A percentile compares a stretch with the other conserved stretches of the same genome.
Evolutionary conservation across 192 early-diverging fungal genomes (phyloP).

Genomic region (Umbelopsis sp.): DNA sequence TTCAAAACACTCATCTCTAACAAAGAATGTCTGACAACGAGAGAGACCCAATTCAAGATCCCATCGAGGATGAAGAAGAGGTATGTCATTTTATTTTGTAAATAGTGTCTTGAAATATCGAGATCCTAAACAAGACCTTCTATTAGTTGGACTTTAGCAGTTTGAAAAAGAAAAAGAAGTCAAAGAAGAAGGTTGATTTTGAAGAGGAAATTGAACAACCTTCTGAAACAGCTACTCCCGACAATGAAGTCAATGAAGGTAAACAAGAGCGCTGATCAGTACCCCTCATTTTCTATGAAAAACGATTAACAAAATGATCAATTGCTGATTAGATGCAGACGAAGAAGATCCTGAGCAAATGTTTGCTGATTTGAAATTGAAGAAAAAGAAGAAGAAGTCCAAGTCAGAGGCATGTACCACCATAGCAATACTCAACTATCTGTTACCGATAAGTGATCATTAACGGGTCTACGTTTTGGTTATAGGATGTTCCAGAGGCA

Average conservation of each 20-base stretch:
- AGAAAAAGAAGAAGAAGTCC: conserved; percentile 80
- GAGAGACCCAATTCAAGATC: conserved; percentile 37
- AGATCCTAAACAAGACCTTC: background rate
- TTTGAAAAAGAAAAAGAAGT: conserved; percentile 69
- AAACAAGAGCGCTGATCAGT: background rate
- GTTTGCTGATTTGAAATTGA: conserved; percentile 88
- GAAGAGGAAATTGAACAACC: conserved; percentile 40
- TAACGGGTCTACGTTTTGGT: background rate
- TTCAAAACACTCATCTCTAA: conserved; percentile 3
- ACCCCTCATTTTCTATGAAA: background rate
- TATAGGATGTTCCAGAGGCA: conserved; percentile 43
- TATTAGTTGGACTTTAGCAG: conserved; percentile 40
- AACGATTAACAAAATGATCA: background rate
- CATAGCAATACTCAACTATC: background rate
- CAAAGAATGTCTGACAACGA: conserved; percentile 42
- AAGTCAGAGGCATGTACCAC: conserved; percentile 17
- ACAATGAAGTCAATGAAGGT: conserved; percentile 20
- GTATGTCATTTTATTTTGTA: background rate
- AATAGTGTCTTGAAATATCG: background rate
- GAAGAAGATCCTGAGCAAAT: conserved; percentile 64
- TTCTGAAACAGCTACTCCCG: conserved; percentile 9
- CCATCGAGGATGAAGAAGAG: conserved; percentile 39
- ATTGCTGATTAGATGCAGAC: conserved; percentile 19
- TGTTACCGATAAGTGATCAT: background rate
- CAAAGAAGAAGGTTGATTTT: conserved; percentile 58